phyloP scores from a whole-genome alignment of 352 stramenopile species.

The Hyphochytrium catenoides region DNA sequence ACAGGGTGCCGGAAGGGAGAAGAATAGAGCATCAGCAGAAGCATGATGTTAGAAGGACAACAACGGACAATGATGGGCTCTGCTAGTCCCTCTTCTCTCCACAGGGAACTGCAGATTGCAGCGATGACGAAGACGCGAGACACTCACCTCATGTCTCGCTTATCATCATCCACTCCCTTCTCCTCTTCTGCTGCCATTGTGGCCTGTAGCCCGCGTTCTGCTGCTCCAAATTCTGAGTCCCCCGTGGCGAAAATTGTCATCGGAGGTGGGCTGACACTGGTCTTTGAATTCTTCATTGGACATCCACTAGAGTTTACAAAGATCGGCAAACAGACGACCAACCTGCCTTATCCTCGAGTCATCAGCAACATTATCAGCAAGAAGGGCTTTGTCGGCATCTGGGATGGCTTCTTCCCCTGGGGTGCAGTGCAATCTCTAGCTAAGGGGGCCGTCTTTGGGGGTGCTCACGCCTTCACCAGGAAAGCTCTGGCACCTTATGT shows the following conservation, averaged over 20 bases:
- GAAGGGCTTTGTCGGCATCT: constrained; percentile 67
- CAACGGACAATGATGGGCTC: too few relatives aligned
- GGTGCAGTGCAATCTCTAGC: constrained; percentile 57
- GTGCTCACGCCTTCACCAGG: constrained; percentile 46
- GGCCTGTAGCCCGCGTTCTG: too few relatives aligned
- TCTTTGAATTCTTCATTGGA: constrained; percentile 60
- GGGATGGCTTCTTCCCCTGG: constrained; percentile 81
- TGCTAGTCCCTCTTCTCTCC: too few relatives aligned
- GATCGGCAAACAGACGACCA: constrained; percentile 71
- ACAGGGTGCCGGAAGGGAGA: too few relatives aligned
- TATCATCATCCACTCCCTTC: too few relatives aligned
- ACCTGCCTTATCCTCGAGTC: constrained; percentile 45
- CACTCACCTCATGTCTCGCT: too few relatives aligned
- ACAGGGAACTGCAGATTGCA: too few relatives aligned
- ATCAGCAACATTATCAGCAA: constrained; percentile 49
- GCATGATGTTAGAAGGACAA: too few relatives aligned
- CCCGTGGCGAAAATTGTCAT: constrained; percentile 53
- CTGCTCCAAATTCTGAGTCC: too few relatives aligned
- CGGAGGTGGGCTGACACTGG: constrained; percentile 44
- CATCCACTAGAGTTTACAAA: constrained; percentile 84
- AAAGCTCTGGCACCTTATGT: constrained; percentile 28
- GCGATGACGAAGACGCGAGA: too few relatives aligned
- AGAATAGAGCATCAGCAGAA: too few relatives aligned
- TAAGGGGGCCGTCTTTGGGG: constrained; percentile 73
- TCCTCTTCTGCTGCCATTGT: too few relatives aligned